Evolutionary conservation across 129 eudicot genomes (phyloP).

Genomic region (Oenanthe sinensis): DNA sequence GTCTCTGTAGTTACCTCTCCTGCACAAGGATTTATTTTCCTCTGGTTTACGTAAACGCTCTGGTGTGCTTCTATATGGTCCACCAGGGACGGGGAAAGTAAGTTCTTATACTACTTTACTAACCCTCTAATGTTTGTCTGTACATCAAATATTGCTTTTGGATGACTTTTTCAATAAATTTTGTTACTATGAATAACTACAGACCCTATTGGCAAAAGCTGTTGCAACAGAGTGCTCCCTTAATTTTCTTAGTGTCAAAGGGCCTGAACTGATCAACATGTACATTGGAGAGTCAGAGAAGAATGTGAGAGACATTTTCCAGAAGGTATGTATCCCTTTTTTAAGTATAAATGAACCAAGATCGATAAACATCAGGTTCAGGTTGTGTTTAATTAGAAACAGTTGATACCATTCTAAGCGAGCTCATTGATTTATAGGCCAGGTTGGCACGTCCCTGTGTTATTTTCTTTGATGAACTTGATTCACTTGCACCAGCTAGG

Average conservation of each 20-base stretch:
- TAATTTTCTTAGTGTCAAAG: slow-evolving; percentile 93
- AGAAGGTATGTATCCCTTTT: slow-evolving; percentile 26
- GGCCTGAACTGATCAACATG: slow-evolving; percentile 97
- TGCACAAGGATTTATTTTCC: slow-evolving; percentile 89
- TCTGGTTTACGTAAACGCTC: slow-evolving; percentile 96
- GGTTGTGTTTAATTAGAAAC: not conserved
- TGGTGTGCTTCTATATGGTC: slow-evolving; percentile 98
- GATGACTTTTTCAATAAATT: not conserved
- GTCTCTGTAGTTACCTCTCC: slow-evolving; percentile 70
- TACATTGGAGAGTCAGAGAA: slow-evolving; percentile 99
- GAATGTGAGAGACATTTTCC: slow-evolving; percentile 89
- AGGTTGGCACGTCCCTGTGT: slow-evolving; percentile 98
- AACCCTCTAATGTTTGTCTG: slow-evolving; percentile 1
- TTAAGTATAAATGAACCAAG: not conserved
- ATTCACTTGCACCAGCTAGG: slow-evolving; percentile 97
- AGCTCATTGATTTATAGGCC: slow-evolving; percentile 45
- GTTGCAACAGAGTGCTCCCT: slow-evolving; percentile 97
- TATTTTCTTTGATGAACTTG: slow-evolving; percentile 94
- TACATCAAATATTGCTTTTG: not conserved
- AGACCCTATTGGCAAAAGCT: slow-evolving; percentile 98
- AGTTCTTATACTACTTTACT: slow-evolving; percentile 14
- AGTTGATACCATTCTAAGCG: not conserved
- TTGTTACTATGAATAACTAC: slow-evolving; percentile 17
- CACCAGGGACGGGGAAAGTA: slow-evolving; percentile 98
- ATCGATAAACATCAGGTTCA: slow-evolving; percentile 13